Percentiles rank a stretch among this genome's conserved stretches.
Conservation (phyloP, 2,329 filamentous ascomycete genomes). For the Aspergillus sp. region DNA sequence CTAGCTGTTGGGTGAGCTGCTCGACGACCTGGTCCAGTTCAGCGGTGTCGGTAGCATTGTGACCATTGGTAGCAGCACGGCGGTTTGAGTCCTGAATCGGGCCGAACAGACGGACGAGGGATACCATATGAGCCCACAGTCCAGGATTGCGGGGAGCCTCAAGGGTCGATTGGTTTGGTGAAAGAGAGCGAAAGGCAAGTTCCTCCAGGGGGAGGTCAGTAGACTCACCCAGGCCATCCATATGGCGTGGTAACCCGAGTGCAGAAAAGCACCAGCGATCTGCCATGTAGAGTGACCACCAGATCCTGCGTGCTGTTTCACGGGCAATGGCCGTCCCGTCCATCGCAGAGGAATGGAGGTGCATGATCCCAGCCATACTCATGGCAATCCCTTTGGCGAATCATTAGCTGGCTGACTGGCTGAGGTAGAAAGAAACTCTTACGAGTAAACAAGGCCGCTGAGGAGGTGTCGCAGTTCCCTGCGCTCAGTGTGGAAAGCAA, state of each 20-base stretch:
- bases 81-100: conserved; percentile 36
- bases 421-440: conserved; percentile 1
- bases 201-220: not conserved
- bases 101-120: conserved; percentile 32
- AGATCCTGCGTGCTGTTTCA: conserved; percentile 26
- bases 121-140: conserved; percentile 38
- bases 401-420: no score
- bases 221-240: conserved; percentile 14
- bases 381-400: not conserved
- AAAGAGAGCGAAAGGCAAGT: not conserved
- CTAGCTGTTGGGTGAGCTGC: not conserved
- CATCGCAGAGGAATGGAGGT: not conserved
- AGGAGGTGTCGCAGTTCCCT: conserved; percentile 22
- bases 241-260: conserved; percentile 30
- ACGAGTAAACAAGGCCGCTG: conserved; percentile 32
- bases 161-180: no score
- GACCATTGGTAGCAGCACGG: conserved; percentile 12
- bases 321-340: conserved; percentile 8
- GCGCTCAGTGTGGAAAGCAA: conserved; percentile 28
- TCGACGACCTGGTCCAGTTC: not conserved
- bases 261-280: conserved; percentile 34
- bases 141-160: conserved; percentile 15
- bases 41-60: conserved; percentile 7
- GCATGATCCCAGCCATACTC: not conserved
- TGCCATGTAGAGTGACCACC: conserved; percentile 35